Evolutionary conservation across 768 basidiomycete species (phyloP), one percentile per base, ranked within the genome.

Genomic region (Pseudohyphozyma bogoriensis): DNA sequence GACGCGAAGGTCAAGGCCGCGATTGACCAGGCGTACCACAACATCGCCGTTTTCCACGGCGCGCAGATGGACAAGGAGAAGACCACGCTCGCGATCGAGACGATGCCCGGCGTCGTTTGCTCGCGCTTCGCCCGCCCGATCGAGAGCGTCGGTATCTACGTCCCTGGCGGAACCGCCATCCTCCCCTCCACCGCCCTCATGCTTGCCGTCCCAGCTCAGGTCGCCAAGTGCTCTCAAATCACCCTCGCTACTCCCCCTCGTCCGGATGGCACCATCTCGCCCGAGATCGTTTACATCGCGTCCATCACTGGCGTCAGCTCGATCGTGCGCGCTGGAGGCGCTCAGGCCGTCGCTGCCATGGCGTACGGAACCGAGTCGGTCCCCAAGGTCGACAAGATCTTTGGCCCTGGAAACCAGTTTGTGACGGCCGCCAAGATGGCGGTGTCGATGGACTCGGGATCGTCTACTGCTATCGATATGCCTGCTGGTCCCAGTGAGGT

Each of bases 371-470:
- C 95, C 9, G 79, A 87, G 72, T 86, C 86, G 6, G 89, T 92
- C 9, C 89, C 91, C 20, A 97, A 99, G 75, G 93, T 96, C 29
- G 95, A 99, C 79, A 99, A 99, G 77, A 91, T 99, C 68, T 93
- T 97, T 71, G 95, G 95, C 12, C 95, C 95, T 9, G 95, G 95
- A 29, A 99, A 99, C 73, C 50, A 49, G 73, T 99, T 92, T 90
- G 95, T 99, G 28, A 99, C 93, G 2, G 95, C 95, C 2, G 95
- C 93, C 54, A 99, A 99, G 77, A 96, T 99, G 95, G 76, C 93
- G 56, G 93, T 99, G 29, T 92, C 96, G 73, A 99, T 97, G 74
- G 95, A 99, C 72, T 92, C 92, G 16, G 87, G 92, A 69, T 93
- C 95, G 12, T 74, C 92, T 63, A 91, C 96, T 10, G 87, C 89